Base-by-base conservation (phyloP, 495 filamentous ascomycete species). In the Neurospora tetraspora region DNA sequence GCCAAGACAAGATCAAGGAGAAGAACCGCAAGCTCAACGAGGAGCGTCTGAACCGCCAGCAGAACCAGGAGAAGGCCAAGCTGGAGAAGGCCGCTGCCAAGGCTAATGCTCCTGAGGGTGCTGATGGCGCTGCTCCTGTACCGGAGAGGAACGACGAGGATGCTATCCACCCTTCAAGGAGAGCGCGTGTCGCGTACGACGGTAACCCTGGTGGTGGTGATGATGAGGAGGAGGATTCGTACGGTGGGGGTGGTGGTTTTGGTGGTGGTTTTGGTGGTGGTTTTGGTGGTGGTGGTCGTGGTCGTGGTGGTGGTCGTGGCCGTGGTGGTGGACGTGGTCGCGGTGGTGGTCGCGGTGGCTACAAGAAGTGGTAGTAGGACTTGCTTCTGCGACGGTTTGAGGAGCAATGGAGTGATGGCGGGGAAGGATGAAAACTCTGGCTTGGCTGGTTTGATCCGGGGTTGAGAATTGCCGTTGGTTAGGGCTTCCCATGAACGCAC, bases 11-110 rank as follows among this genome's bases (percentile, higher is more conserved):
- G 84, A 90, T 99, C 78, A 83, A 87, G 75, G 85, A 85, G 12
- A 97, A 77, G 71, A 99, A 98, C 82, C 85, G 87, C 76, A 94
- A 94, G 83, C 86, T 98, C 36, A 87, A 92, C 74, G 93, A 96
- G 75, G 89, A 97, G 85, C 87, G 94, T 53, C 85, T 86, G 68
- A 80, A 85, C 59, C 82, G 83, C 53, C 80, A 81, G 38, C 80
- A 85, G 74, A 82, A 80, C 68, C 81, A 85, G 75, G 88, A 87
- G 76, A 80, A 82, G 61, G 88, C 88, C 72, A 80, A 83, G 73
- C 78, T 80, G 6, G 85, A 86, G 78, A 83, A 88, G 71, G 82
- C 86, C 73, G 83, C 78, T 70, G 77, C 77, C 71, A 79, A 82
- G 71, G 81, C 79, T 10, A 39, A 73, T 42, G n/a, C n/a, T n/a